Evolutionary conservation across 176 grass and related monocot genomes (phyloP), one percentile per base, ranked within the genome.

Genomic region (Areca catechu): DNA sequence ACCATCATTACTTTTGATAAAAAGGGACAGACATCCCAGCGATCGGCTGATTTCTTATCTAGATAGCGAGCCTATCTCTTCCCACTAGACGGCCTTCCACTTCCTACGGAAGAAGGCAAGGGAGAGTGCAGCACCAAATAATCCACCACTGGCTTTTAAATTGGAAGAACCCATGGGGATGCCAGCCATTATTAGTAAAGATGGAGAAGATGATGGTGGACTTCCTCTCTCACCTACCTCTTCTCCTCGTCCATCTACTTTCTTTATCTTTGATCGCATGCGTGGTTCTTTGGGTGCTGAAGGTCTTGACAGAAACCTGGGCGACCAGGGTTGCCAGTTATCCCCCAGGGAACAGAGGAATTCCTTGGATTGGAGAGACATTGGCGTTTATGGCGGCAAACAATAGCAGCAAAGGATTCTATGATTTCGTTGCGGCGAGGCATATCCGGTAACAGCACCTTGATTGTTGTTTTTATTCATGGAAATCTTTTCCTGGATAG

Each of bases 371-470:
- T 14, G 58, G 71, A 25, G 90, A 95, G 82, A 95, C 86, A 15
- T 49, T 81, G 22, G 21, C 76, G n/a, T 95, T 95, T 73, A 12
- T 95, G 7, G 47, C 74, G 7, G 86, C 71, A 72, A 78, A 81
- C 24, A 63, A 80, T 57, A 75, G 90, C 73, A 74, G 71, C 23
- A 52, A 70, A n/a, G 90, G 90, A 22, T 81, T 95, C 57, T 95
- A 95, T 75, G 66, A 86, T 63, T 95, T 95, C 68, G 86, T 95
- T 55, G 57, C 61, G 17, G 30, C 50, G 10, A 77, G 90, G 22
- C 80, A 83, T 73, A 76, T 80, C 19, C 50, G 76, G 80, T 83
- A 59, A 14, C 22, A 27, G 24, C 15, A 28, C 56, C 14, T 23
- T 24, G 15, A 37, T 37, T 37, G 34, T 10, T 37, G 34, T 37